A percentile compares a stretch with the other conserved stretches of the same genome.
phyloP scores from a whole-genome alignment of 208 protist species.

The Sergeia podlipaevii region DNA sequence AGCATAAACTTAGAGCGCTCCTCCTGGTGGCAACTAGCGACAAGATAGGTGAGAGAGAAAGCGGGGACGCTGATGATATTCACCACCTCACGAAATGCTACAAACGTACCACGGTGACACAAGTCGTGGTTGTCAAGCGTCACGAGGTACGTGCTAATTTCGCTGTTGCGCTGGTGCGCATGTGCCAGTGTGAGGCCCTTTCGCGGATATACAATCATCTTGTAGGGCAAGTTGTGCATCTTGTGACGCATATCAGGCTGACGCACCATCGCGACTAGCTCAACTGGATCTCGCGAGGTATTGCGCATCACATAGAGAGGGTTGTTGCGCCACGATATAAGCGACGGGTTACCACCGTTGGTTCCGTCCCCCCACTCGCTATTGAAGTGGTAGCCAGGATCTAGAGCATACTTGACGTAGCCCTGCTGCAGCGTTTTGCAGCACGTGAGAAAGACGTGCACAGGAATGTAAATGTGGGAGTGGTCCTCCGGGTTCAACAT shows the following conservation, averaged over 20 bases:
- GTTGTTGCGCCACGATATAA: slow-evolving; percentile 15
- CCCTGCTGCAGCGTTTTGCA: slow-evolving; percentile 38
- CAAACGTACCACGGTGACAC: slow-evolving; percentile 30
- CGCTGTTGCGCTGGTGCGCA: slow-evolving; percentile 2
- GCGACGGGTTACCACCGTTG: slow-evolving; percentile 9
- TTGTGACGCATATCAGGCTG: slow-evolving; percentile 53
- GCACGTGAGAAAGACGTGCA: slow-evolving; percentile 24
- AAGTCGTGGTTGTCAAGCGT: slow-evolving; percentile 59
- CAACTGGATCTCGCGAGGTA: slow-evolving; percentile 13
- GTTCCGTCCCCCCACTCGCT: slow-evolving; percentile 8
- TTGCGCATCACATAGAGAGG: slow-evolving; percentile 11
- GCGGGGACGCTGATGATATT: slow-evolving; percentile 44
- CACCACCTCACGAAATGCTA: slow-evolving; percentile 30
- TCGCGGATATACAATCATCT: slow-evolving; percentile 34
- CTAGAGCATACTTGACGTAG: slow-evolving; percentile 26
- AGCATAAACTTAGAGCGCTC: slow-evolving; percentile 51
- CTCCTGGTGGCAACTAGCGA: slow-evolving; percentile 30
- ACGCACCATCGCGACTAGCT: slow-evolving; percentile 44
- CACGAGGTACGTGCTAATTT: slow-evolving; percentile 45
- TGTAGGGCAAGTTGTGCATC: slow-evolving; percentile 27
- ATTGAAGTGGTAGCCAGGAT: slow-evolving; percentile 14
- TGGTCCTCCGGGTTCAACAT: slow-evolving; percentile 18
- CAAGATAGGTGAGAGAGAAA: slow-evolving; percentile 51
- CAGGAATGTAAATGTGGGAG: slow-evolving; percentile 28
- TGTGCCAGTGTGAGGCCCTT: slow-evolving; percentile 33